Conservation (phyloP, 106 monocot genomes). For the Vanilla planifolia region DNA sequence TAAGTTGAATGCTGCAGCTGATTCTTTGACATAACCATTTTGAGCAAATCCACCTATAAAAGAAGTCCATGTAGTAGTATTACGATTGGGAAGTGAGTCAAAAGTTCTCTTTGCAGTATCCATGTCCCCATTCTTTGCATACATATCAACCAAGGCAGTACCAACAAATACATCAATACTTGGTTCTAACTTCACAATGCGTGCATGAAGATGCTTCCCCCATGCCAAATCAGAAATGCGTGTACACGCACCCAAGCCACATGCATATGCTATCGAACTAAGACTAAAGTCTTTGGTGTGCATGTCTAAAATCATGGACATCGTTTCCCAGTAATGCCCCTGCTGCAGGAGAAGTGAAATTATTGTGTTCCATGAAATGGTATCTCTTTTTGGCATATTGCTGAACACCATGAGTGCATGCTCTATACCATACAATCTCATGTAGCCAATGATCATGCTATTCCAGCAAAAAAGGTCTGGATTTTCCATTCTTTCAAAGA, state of each 20-base stretch:
- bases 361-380: constrained; percentile 78
- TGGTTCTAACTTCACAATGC: constrained; percentile 27
- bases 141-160: constrained; percentile 76
- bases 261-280: constrained; percentile 56
- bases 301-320: constrained; percentile 57
- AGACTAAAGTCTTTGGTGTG: constrained; percentile 27
- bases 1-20: constrained; percentile 52
- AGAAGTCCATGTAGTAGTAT: constrained; percentile 66
- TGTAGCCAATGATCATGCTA: constrained; percentile 61
- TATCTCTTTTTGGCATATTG: constrained; percentile 55
- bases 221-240: constrained; percentile 38
- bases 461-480: constrained; percentile 70
- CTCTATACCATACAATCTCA: constrained; percentile 27
- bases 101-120: constrained; percentile 57
- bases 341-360: constrained; percentile 51
- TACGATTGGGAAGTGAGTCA: constrained; percentile 26
- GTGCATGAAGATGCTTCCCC: constrained; percentile 76
- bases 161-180: constrained; percentile 48
- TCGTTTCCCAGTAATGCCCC: constrained; percentile 27
- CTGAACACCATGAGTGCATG: constrained; percentile 44
- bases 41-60: constrained; percentile 60
- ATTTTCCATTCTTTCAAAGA: constrained; percentile 37
- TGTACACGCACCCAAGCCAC: constrained; percentile 52
- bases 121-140: constrained; percentile 66
- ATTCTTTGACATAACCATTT: constrained; percentile 35